Evolutionary conservation across 2,329 filamentous ascomycete species (phyloP), one percentile per base, ranked within the genome.

Genomic region (Fonsecaea monophora): DNA sequence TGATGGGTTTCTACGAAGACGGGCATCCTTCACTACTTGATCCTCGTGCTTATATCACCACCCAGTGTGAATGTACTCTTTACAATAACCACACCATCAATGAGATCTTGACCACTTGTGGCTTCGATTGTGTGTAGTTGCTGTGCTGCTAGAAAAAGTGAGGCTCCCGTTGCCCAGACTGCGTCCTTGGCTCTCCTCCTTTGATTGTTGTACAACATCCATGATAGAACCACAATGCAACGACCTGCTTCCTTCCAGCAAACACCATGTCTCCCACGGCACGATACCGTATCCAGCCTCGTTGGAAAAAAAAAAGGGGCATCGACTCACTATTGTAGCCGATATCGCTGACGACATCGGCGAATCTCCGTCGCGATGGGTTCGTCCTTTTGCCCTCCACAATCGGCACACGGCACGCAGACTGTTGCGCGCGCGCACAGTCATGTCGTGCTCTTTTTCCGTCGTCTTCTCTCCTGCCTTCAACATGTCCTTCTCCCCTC

Each of bases 341-440:
- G 59, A 53, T 37, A 53, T 42, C 45, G 59, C 59, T 54, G 35
- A 40, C 59, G 32, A 3, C 18, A 40, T 18, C 42, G 45, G 59
- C 59, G 34, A 61, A 61, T 53, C 34, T 35, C 42, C 45, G 48
- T 53, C 12, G 25, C 35, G 34, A 53, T 37, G 45, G 42, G 21
- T 25, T 53, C 40, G 40, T 42, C n/a, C 9, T 34, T 53, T 38
- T 25, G 53, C 59, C 13, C 59, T 61, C 59, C 59, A 53, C 48
- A 61, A 40, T 61, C 59, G 59, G 59, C 25, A 53, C 34, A 57
- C 59, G 59, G 59, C 59, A 61, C 59, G 48, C 45, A 25, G 10
- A 54, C n/a, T 40, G 18, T 21, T 32, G 45, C 2, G n/a, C n/a
- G n/a, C n/a, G 4, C 18, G 25, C 50, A 21, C 57, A 54, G 25